Evolutionary conservation across 176 grass and related monocot genomes (phyloP), one percentile per base, ranked within the genome.

Genomic region (Tillandsia fasciculata): DNA sequence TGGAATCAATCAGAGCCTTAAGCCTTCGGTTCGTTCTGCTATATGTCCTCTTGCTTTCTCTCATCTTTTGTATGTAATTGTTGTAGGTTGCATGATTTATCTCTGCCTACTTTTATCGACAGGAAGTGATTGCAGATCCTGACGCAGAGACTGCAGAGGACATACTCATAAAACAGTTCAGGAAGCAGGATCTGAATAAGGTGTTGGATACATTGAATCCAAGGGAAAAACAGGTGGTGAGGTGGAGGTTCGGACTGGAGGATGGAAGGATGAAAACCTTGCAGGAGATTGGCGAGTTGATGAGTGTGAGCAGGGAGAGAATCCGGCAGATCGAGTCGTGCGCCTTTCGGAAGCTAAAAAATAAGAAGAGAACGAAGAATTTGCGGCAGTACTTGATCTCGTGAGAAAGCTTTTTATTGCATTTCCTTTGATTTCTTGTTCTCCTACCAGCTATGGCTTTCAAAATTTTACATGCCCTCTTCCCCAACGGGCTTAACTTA

Each of bases 231-330:
- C 77, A 73, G 69, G 86, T 93, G 59, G 71, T 97, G 22, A 83
- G 72, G 73, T 85, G 79, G 65, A 75, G 89, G 53, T 97, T 87
- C 58, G 94, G 94, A 26, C 81, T 97, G 17, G 94, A 83, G 11
- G 83, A 81, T 59, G 86, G 89, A 8, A 79, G 82, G 85, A 67
- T 71, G 59, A 79, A 79, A 70, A 99, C 94, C 1, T 80, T 99
- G 78, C 77, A 90, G 52, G 82, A 90, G 71, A 90, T 93, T 24
- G 94, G 94, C 51, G 74, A 82, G 69, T 49, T 83, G 47, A 72
- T 93, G 73, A 76, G 84, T 53, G 83, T 93, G 72, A 99, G 89
- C 72, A 79, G 94, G 74, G 94, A 99, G 80, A 86, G 89, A 79
- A 84, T 93, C 72, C 74, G 89, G 72, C 94, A 93, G 56, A 90